These are phyloP conservation scores for Athelia psychrophila DNA, from an alignment of 1,284 basidiomycete species.

Conservation along the genomic window DNA sequence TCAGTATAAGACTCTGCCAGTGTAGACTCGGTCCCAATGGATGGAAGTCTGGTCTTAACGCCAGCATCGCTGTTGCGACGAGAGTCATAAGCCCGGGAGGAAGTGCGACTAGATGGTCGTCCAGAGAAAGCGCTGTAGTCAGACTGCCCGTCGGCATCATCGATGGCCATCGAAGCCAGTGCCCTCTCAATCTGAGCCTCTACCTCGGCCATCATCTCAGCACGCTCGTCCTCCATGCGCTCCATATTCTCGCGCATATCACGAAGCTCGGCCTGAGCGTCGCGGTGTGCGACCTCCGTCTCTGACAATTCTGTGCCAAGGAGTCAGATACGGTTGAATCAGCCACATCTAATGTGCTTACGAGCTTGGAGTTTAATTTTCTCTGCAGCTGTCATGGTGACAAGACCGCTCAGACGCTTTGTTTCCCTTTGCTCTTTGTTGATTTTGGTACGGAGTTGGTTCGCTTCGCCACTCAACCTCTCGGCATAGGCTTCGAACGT, in stretches of 20 bases:
- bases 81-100: slow-evolving; percentile 42
- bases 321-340: background rate
- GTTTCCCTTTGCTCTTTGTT: slow-evolving; percentile 88
- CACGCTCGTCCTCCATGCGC: slow-evolving; percentile 78
- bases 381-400: slow-evolving; percentile 73
- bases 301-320: slow-evolving; percentile 55
- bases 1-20: slow-evolving; percentile 57
- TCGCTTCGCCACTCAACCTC: slow-evolving; percentile 81
- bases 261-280: slow-evolving; percentile 66
- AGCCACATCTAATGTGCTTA: slow-evolving; percentile 34
- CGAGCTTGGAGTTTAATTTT: slow-evolving; percentile 72
- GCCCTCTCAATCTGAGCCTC: slow-evolving; percentile 85
- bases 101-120: slow-evolving; percentile 48
- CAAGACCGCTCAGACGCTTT: slow-evolving; percentile 74
- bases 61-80: slow-evolving; percentile 54
- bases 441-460: slow-evolving; percentile 77
- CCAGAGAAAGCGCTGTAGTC: slow-evolving; percentile 49
- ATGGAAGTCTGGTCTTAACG: slow-evolving; percentile 49
- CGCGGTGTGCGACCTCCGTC: slow-evolving; percentile 71
- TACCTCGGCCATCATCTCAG: slow-evolving; percentile 84
- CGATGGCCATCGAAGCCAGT: slow-evolving; percentile 78
- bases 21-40: slow-evolving; percentile 73
- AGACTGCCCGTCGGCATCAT: slow-evolving; percentile 48
- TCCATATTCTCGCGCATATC: slow-evolving; percentile 77
- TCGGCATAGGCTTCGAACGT: slow-evolving; percentile 92